Conservation (phyloP, 768 basidiomycete species). For the Tephrocybe sp. region DNA sequence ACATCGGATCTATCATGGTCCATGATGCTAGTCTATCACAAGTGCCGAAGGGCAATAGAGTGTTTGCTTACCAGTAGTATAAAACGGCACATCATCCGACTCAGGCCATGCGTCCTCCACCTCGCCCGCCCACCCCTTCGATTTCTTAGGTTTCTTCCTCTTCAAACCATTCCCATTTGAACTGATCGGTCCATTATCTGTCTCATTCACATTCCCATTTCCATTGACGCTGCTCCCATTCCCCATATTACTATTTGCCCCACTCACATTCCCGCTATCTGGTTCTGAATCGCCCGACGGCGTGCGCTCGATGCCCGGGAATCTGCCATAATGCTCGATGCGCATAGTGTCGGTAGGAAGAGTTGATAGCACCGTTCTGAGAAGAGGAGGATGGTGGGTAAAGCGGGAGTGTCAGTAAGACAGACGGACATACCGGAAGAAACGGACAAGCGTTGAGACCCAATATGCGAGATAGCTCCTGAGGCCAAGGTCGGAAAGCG, state of each 20-base stretch:
- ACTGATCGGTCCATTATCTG: background rate
- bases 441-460: slow-evolving; percentile 82
- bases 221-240: slow-evolving; percentile 1
- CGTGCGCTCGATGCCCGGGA: slow-evolving; percentile 40
- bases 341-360: slow-evolving; percentile 53
- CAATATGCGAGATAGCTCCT: slow-evolving; percentile 89
- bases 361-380: slow-evolving; percentile 57
- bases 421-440: slow-evolving; percentile 61
- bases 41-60: background rate
- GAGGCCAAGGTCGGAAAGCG: slow-evolving; percentile 90
- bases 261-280: background rate
- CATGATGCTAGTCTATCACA: background rate
- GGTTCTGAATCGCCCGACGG: slow-evolving; percentile 27
- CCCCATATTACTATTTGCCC: background rate
- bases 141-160: slow-evolving; percentile 46
- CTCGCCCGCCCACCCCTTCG: slow-evolving; percentile 79
- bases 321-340: slow-evolving; percentile 42
- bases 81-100: slow-evolving; percentile 30
- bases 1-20: slow-evolving; percentile 43
- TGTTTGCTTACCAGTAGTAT: slow-evolving; percentile 37
- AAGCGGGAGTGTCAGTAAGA: no score
- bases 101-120: slow-evolving; percentile 36
- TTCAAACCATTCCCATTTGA: slow-evolving; percentile 21
- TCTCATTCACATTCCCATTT: slow-evolving; percentile 2
- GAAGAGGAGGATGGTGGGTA: background rate